A percentile compares a stretch with the other conserved stretches of the same genome.
Conservation (phyloP, 306 rosid species). For the Castanea sativa region DNA sequence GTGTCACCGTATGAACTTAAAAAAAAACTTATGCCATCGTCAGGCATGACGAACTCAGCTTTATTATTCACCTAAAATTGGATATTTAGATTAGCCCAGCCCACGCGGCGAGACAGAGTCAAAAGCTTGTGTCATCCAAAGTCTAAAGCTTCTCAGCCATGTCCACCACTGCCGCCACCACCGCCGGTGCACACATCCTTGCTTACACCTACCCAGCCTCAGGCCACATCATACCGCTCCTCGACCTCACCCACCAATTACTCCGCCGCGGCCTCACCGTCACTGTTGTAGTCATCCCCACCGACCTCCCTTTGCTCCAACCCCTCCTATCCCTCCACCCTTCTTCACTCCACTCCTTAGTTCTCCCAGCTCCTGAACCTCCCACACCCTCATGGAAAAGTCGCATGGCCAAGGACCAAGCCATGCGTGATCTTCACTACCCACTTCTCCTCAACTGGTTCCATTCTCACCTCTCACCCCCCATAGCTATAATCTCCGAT, state of each 20-base stretch:
- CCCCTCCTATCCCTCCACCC: conserved; percentile 31
- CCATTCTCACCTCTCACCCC: conserved; percentile 24
- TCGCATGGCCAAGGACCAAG: neutral
- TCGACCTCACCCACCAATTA: conserved; percentile 23
- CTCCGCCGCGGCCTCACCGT: conserved; percentile 37
- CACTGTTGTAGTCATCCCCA: conserved; percentile 38
- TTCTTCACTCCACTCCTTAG: conserved; percentile 31
- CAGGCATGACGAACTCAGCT: too few species aligned
- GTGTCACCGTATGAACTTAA: too few species aligned
- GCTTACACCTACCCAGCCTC: conserved; percentile 38
- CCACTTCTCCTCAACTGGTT: conserved; percentile 35
- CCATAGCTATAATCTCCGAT: conserved; percentile 42
- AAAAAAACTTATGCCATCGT: too few species aligned
- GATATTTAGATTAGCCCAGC: too few species aligned
- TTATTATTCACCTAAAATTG: too few species aligned
- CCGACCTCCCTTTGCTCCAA: conserved; percentile 18
- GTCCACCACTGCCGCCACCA: neutral
- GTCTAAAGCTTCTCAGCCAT: neutral
- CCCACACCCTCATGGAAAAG: neutral
- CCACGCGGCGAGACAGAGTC: too few species aligned
- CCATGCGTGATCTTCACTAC: conserved; percentile 32
- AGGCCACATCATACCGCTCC: conserved; percentile 46
- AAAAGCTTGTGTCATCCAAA: too few species aligned
- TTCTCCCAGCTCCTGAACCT: conserved; percentile 19
- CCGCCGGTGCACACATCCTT: conserved; percentile 23